Base-by-base conservation (phyloP, 768 basidiomycete species). In the Infundibulicybe gibba region DNA sequence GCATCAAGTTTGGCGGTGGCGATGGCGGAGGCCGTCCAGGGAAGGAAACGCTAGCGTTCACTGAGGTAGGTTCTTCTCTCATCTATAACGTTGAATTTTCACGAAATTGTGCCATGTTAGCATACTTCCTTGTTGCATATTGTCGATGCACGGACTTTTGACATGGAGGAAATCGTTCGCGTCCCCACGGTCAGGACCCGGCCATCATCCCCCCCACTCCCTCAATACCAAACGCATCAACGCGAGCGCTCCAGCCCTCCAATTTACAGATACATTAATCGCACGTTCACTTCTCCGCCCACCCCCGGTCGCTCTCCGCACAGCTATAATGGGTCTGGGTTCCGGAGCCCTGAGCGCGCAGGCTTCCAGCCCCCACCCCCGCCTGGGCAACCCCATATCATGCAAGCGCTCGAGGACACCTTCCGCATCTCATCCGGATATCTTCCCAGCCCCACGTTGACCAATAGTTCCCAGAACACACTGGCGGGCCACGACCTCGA, bases 131-230 rank as follows among this genome's bases (percentile, higher is more conserved):
- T 87, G 32, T 61, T 95, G 6, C 94, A 97, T 57, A 72, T 94
- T 47, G 71, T 95, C 41, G 94, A 97, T 58, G 90, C 92, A 3
- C 76, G 82, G 39, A 94, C 90, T 0, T 94, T 94, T 55, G 84
- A 91, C 58, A 78, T 77, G 5, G 83, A 87, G 51, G 82, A 89
- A 49, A 74, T 85, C 14, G 61, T 90, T 15, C 77, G 72, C 44
- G 73, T 86, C 39, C 84, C 83, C 3, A 64, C 64, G 19, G 61
- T 70, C 43, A 59, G 48, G 47, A 40, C 41, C 53, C 53, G 45
- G 19, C 43, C 53, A 20, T 31, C 45, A 6, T 43, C 58, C 12
- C 31, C 54, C 3, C 43, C 52, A 17, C 46, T 40, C 10, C 53
- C 35, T 38, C 35, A 38, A 10, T 38, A 38, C 35, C 35, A 19